Evolutionary conservation across 2,329 filamentous ascomycete genomes (phyloP).

Genomic region (Westerdykella aurantiaca): DNA sequence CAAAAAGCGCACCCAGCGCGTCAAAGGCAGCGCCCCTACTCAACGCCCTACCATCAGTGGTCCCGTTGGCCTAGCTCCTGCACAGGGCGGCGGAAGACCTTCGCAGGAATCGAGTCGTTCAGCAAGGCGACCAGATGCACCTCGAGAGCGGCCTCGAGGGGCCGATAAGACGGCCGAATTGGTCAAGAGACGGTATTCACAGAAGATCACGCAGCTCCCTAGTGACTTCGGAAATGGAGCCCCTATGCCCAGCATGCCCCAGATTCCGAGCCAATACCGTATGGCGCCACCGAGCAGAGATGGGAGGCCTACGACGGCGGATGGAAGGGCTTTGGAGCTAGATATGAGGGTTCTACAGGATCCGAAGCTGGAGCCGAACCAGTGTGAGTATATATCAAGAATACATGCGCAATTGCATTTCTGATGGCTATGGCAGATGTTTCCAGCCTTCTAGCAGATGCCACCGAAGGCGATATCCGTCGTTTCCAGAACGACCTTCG

Average conservation of each 20-base stretch:
- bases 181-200: slow-evolving; percentile 91
- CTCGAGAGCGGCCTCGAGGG: slow-evolving; percentile 40
- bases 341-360: slow-evolving; percentile 75
- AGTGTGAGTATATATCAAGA: slow-evolving; percentile 53
- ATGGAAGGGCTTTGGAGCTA: slow-evolving; percentile 57
- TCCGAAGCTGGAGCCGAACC: slow-evolving; percentile 70
- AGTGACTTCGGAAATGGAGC: slow-evolving; percentile 62
- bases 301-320: slow-evolving; percentile 43
- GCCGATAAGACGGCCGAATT: slow-evolving; percentile 64
- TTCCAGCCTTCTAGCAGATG: slow-evolving; percentile 68
- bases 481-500: slow-evolving; percentile 72
- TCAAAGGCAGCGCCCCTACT: slow-evolving; percentile 44
- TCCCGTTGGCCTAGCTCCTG: slow-evolving; percentile 30
- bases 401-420: not conserved
- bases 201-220: slow-evolving; percentile 75
- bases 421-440: slow-evolving; percentile 45
- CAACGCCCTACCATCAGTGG: slow-evolving; percentile 51
- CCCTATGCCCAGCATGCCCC: slow-evolving; percentile 59
- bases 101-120: slow-evolving; percentile 36
- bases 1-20: slow-evolving; percentile 54
- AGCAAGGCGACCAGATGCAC: slow-evolving; percentile 27
- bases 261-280: slow-evolving; percentile 56
- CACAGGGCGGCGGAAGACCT: slow-evolving; percentile 30
- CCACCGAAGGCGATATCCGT: slow-evolving; percentile 79
- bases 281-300: slow-evolving; percentile 42